Conservation (phyloP, 352 stramenopile genomes). For the Pythium pyrilobum region DNA sequence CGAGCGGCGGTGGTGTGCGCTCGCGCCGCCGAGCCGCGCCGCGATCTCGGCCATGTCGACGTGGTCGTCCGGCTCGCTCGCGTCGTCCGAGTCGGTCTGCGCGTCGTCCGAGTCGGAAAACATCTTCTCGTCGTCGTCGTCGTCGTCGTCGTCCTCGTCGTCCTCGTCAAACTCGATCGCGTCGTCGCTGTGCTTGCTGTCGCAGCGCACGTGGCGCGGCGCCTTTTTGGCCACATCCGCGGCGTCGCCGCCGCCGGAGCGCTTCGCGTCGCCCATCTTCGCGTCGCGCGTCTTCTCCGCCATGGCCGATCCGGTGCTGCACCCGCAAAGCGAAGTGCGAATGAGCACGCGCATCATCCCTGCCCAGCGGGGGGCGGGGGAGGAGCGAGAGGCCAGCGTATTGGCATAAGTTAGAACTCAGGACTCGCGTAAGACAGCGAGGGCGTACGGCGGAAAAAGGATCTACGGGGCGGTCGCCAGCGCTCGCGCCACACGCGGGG, state of each 20-base stretch:
- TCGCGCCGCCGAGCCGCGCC: conserved; percentile 31
- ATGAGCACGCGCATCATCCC: too few relatives aligned
- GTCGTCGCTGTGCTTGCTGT: conserved; percentile 23
- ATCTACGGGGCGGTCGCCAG: too few relatives aligned
- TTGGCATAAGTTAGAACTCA: too few relatives aligned
- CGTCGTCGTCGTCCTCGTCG: conserved; percentile 24
- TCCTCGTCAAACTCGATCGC: too few relatives aligned
- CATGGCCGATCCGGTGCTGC: conserved; percentile 1
- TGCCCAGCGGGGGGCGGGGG: too few relatives aligned
- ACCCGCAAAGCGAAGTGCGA: too few relatives aligned
- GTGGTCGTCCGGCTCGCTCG: conserved; percentile 21
- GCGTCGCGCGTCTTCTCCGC: conserved; percentile 6
- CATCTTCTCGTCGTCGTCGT: conserved; percentile 12
- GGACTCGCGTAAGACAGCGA: too few relatives aligned
- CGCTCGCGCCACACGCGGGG: too few relatives aligned
- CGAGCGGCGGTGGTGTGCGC: conserved; percentile 35
- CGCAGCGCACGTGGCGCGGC: not conserved
- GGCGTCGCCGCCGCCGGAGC: not conserved
- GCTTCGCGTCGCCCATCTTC: conserved; percentile 10
- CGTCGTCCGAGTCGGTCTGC: conserved; percentile 26
- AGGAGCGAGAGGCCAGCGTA: too few relatives aligned
- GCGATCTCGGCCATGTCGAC: conserved; percentile 40
- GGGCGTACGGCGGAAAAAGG: too few relatives aligned
- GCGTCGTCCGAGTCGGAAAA: conserved; percentile 11
- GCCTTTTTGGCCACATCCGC: not conserved